phyloP scores from a whole-genome alignment of 805 yeast genomes.

The Saturnispora serradocipensis region DNA sequence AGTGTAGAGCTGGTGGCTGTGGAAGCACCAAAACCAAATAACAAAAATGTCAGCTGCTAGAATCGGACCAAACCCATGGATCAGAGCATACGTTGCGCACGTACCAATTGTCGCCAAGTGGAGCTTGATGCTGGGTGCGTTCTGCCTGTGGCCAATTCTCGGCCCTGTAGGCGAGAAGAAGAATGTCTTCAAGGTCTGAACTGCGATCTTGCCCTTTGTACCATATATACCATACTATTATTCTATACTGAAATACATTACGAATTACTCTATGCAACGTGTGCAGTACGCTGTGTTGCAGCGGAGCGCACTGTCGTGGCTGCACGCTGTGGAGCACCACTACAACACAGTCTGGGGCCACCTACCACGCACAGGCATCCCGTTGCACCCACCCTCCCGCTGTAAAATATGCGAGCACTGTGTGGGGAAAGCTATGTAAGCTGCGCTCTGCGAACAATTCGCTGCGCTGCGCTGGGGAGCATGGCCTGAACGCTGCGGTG shows the following conservation, averaged over 20 bases:
- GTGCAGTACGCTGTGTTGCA: no score
- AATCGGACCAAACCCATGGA: conserved; percentile 28
- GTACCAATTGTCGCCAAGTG: conserved; percentile 22
- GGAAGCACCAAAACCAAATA: not conserved
- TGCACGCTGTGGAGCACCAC: no score
- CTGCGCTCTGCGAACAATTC: no score
- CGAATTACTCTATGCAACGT: not conserved
- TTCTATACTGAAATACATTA: not conserved
- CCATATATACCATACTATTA: not conserved
- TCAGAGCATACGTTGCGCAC: conserved; percentile 19
- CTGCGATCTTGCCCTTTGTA: not conserved
- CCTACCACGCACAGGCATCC: no score
- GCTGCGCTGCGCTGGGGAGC: no score
- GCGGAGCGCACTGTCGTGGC: no score
- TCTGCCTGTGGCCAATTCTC: conserved; percentile 26
- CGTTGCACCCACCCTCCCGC: no score
- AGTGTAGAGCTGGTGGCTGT: not conserved
- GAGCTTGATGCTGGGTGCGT: conserved; percentile 19
- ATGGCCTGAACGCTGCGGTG: no score
- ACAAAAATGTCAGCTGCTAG: conserved; percentile 18
- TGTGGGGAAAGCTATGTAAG: no score
- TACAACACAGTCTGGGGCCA: no score
- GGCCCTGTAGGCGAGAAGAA: conserved; percentile 16
- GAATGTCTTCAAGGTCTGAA: conserved; percentile 19
- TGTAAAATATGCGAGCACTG: no score